phyloP scores from a whole-genome alignment of 2,329 filamentous ascomycete species.

The Coniochaeta sp. region DNA sequence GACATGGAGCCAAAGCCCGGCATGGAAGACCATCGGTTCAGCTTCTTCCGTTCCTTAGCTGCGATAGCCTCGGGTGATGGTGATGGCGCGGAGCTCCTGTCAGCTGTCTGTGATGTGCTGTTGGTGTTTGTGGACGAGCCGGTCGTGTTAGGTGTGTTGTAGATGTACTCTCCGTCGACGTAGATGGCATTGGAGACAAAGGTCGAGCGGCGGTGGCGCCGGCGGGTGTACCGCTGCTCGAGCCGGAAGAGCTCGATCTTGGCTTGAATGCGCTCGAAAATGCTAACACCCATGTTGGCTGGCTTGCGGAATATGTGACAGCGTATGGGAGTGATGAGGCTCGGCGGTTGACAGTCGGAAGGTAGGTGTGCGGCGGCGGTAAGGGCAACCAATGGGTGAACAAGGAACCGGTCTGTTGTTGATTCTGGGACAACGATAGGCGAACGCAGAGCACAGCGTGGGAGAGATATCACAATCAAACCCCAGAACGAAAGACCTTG shows the following conservation, averaged over 20 bases:
- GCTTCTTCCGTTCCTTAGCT: conserved; percentile 34
- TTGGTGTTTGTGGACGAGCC: conserved; percentile 43
- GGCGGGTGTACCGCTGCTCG: conserved; percentile 89
- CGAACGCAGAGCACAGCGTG: not conserved
- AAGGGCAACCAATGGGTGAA: not conserved
- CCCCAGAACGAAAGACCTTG: no score
- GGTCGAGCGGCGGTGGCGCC: conserved; percentile 76
- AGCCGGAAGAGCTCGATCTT: conserved; percentile 88
- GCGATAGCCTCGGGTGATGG: conserved; percentile 18
- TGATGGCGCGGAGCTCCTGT: conserved; percentile 19
- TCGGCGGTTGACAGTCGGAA: not conserved
- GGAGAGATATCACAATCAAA: not conserved
- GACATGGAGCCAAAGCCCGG: conserved; percentile 40
- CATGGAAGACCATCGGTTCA: conserved; percentile 50
- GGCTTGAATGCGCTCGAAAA: conserved; percentile 54
- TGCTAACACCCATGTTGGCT: conserved; percentile 36
- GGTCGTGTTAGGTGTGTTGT: conserved; percentile 55
- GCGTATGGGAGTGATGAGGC: not conserved
- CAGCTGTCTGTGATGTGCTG: conserved; percentile 8
- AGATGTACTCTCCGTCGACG: conserved; percentile 92
- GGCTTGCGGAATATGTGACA: not conserved
- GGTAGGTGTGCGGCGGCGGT: not conserved
- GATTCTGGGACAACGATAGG: not conserved
- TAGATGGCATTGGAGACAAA: conserved; percentile 87
- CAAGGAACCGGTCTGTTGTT: not conserved